Evolutionary conservation across 768 basidiomycete species (phyloP), one percentile per base, ranked within the genome.

Genomic region (Boletus fagicola): DNA sequence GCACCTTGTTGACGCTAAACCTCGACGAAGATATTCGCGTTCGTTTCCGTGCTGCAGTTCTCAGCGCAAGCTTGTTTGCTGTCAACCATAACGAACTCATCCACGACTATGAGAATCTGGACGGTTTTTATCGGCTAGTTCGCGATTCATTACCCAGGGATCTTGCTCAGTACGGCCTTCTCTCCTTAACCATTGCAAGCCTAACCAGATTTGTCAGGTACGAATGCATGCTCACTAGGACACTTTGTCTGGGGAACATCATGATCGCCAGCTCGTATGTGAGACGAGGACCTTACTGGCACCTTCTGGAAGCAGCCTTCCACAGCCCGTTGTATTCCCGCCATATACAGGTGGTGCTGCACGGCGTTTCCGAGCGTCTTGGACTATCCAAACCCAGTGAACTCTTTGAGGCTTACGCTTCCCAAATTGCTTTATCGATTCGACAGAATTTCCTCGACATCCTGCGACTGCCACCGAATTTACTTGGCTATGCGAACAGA

Each of bases 231-330:
- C 75, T 90, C 51, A 92, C 87, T 12, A 83, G 87, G 42, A 78
- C 86, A 30, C 76, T 93, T 30, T 83, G 79, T 20, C 76, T 90
- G 15, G 88, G 84, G 28, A 93, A 92, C 72, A 82, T 87, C 60
- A 86, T 92, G 80, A 80, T 97, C 40, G 80, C 84, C 18, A 89
- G 86, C 65, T 87, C 92, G 1, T 80, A 82, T 2, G 81, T 88
- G 22, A 81, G 95, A 28, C 84, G 92, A 16, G 89, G 86, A 4
- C 82, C 93, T 1, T 94, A 96, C 67, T 94, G 89, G 85, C 88
- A 96, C 70, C 68, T 98, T 49, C 75, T 98, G 57, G 93, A 95
- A 69, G 81, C 83, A 7, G 82, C 70, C 63, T 76, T 60, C 60
- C 72, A 78, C 59, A 67, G 65, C 18, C 59, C 60, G 42, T 59